Evolutionary conservation across 2,329 filamentous ascomycete genomes (phyloP).

Genomic region (Fusarium pseudonygamai): DNA sequence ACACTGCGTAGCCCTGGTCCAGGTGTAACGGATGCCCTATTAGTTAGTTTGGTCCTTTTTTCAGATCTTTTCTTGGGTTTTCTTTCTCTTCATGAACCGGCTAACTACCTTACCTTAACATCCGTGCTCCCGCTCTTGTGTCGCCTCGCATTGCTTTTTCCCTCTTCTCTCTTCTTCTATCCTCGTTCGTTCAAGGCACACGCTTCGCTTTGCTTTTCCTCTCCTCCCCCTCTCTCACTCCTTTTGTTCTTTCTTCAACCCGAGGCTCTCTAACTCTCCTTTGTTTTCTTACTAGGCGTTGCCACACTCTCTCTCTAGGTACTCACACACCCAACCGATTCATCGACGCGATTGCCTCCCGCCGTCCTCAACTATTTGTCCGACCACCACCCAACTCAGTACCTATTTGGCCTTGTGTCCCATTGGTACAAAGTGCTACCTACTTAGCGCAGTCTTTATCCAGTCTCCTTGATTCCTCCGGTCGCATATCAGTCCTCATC

Average conservation of each 20-base stretch:
- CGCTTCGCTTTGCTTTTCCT: neutral
- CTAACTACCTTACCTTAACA: neutral
- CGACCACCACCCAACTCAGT: neutral
- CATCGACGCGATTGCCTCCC: neutral
- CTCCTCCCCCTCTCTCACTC: neutral
- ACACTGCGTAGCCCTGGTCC: neutral
- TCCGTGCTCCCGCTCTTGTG: constrained; percentile 12
- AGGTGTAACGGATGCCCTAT: neutral
- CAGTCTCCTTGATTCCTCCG: neutral
- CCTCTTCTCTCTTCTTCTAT: neutral
- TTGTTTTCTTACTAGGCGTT: neutral
- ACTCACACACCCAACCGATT: neutral
- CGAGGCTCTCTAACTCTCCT: neutral
- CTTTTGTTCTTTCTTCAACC: neutral
- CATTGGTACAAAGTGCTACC: neutral
- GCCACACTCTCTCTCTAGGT: neutral
- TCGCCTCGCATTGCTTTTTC: constrained; percentile 20
- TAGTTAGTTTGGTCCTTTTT: neutral
- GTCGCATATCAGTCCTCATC: neutral
- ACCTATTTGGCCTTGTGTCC: neutral
- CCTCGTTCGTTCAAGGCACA: neutral
- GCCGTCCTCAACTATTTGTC: neutral
- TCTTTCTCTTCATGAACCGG: neutral
- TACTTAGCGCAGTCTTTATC: neutral
- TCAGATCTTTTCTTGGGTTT: neutral